Conservation (phyloP, 1,139 yeast species). For the Scheffersomyces parashehatae region DNA sequence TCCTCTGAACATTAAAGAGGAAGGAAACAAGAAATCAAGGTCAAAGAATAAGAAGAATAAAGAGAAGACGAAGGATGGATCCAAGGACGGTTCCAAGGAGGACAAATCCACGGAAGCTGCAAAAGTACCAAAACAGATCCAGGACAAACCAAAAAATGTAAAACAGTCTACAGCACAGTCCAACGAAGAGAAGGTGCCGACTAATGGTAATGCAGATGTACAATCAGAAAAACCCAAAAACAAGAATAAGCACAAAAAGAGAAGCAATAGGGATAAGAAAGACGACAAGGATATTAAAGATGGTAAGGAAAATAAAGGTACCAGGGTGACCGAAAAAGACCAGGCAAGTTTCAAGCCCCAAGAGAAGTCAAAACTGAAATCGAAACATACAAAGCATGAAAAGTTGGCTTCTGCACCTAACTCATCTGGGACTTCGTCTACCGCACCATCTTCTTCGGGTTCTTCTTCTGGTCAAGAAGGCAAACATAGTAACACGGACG, state of each 20-base stretch:
- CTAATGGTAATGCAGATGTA: neutral
- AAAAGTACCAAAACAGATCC: no score
- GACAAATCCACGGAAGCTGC: no score
- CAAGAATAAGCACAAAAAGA: neutral
- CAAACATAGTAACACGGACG: no score
- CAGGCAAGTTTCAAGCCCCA: no score
- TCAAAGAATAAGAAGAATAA: neutral
- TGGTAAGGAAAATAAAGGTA: no score
- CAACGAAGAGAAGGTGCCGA: no score
- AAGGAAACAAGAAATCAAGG: neutral
- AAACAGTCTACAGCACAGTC: no score
- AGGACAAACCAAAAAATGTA: no score
- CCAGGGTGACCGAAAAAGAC: no score
- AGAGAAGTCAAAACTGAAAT: neutral
- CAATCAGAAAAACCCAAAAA: neutral
- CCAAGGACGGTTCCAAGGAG: no score
- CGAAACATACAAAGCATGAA: neutral
- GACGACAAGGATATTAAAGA: conserved; percentile 1
- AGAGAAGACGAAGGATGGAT: neutral
- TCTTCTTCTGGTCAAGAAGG: no score
- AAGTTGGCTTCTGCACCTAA: conserved; percentile 1
- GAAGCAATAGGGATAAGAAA: conserved; percentile 1
- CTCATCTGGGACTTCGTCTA: conserved; percentile 6
- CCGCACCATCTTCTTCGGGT: conserved; percentile 5
- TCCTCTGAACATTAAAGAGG: neutral